Percentiles rank a stretch among this genome's conserved stretches.
These are phyloP conservation scores for Haematococcus lacustris DNA, from an alignment of 139 green algal species.

Conservation along the genomic window DNA sequence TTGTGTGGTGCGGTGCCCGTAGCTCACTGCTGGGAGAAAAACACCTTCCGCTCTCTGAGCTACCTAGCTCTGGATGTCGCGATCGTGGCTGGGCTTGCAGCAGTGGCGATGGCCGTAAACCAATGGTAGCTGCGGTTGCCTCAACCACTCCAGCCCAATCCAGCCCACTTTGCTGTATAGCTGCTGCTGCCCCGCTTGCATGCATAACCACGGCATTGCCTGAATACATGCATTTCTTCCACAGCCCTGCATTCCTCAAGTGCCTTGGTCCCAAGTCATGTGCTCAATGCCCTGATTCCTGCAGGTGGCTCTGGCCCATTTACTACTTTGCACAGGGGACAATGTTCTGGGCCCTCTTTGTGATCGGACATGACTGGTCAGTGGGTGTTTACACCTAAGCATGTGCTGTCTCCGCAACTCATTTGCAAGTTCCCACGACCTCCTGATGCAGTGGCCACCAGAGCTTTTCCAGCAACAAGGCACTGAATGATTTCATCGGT, in stretches of 20 bases:
- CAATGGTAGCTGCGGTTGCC: too few relatives aligned
- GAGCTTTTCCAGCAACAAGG: conserved; percentile 86
- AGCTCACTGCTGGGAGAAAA: conserved; percentile 59
- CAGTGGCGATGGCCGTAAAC: background rate
- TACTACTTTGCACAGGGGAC: conserved; percentile 95
- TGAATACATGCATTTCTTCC: too few relatives aligned
- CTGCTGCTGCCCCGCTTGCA: too few relatives aligned
- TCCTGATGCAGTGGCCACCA: conserved; percentile 85
- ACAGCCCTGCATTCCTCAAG: too few relatives aligned
- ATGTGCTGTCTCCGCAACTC: too few relatives aligned
- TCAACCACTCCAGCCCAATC: too few relatives aligned
- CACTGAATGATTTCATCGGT: conserved; percentile 88
- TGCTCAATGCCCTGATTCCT: too few relatives aligned
- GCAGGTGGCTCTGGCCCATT: conserved; percentile 79
- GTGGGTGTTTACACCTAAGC: too few relatives aligned
- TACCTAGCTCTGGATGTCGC: conserved; percentile 77
- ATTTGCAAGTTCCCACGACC: too few relatives aligned
- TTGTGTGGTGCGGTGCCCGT: background rate
- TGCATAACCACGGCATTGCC: too few relatives aligned
- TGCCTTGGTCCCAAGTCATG: too few relatives aligned
- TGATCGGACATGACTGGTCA: conserved; percentile 93
- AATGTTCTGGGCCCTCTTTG: conserved; percentile 98
- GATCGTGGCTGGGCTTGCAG: conserved; percentile 66
- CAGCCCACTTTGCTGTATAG: too few relatives aligned
- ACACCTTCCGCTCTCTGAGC: conserved; percentile 56